A percentile compares a stretch with the other conserved stretches of the same genome.
Conservation (phyloP, 306 rosid species). For the Inga leiocalycina region DNA sequence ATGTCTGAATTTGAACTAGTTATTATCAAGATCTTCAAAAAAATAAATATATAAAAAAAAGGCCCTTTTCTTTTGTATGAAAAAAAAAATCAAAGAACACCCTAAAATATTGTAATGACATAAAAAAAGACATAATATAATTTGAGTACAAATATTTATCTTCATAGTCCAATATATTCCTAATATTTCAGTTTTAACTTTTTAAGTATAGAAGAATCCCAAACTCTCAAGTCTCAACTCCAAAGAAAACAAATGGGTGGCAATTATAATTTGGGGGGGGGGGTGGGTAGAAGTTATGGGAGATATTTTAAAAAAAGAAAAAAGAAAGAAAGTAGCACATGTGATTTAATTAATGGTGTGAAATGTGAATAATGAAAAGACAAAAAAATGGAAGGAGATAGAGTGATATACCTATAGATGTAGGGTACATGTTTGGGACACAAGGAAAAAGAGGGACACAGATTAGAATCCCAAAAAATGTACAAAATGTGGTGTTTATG, state of each 20-base stretch:
- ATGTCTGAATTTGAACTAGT: no score
- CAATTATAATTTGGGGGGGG: background rate
- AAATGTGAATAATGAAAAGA: background rate
- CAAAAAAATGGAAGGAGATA: background rate
- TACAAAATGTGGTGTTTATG: slow-evolving; percentile 12
- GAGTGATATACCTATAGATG: background rate
- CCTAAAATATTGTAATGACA: background rate
- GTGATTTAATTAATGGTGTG: background rate
- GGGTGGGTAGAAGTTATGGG: background rate
- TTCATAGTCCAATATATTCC: background rate
- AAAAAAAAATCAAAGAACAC: no score
- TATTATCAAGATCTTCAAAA: no score
- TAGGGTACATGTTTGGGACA: background rate
- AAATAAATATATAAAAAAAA: no score
- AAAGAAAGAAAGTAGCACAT: background rate
- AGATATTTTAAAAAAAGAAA: background rate
- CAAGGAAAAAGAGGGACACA: background rate
- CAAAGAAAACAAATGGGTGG: background rate
- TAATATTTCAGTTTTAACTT: background rate
- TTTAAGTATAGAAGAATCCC: background rate
- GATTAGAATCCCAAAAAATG: background rate
- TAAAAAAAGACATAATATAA: background rate
- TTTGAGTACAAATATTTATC: background rate
- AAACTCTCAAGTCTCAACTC: background rate
- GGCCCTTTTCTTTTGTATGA: no score